Percentiles rank a stretch among this genome's conserved stretches.
Evolutionary conservation across 805 yeast species (phyloP).

Genomic region (Starmerella vaccinii): DNA sequence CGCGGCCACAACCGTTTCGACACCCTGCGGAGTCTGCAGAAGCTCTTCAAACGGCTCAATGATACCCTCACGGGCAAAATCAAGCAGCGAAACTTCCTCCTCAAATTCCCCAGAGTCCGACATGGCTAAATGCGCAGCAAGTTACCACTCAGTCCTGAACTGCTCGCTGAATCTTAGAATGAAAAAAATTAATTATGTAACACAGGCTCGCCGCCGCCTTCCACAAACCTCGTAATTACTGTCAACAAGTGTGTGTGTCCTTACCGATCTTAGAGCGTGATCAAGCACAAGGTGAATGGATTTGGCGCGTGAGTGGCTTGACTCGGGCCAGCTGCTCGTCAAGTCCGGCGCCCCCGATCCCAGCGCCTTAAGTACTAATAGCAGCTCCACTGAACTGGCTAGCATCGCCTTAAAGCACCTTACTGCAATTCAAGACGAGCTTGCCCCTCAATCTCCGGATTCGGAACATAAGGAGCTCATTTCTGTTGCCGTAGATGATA

Average conservation of each 20-base stretch:
- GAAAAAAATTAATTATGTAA: slow-evolving; percentile 3
- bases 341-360: not conserved
- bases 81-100: slow-evolving; percentile 42
- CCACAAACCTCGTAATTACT: not conserved
- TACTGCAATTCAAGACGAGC: not conserved
- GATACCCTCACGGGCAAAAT: slow-evolving; percentile 75
- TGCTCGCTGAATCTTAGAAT: not conserved
- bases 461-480: slow-evolving; percentile 21
- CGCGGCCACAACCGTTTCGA: slow-evolving; percentile 38
- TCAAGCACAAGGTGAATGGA: slow-evolving; percentile 13
- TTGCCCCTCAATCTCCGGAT: not conserved
- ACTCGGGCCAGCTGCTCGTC: not conserved
- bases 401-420: slow-evolving; percentile 4
- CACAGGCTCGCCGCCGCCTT: not conserved
- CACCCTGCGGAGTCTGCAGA: slow-evolving; percentile 39
- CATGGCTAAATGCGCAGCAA: not conserved
- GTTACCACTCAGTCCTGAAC: not conserved
- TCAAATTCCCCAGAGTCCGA: slow-evolving; percentile 6
- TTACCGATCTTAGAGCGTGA: no score
- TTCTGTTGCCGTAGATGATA: slow-evolving; percentile 72
- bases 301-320: slow-evolving; percentile 16
- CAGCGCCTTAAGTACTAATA: not conserved
- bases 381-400: not conserved
- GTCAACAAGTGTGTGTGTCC: not conserved
- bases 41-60: slow-evolving; percentile 60